These are phyloP conservation scores for Meyerozyma smithsonii DNA, from an alignment of 1,139 yeast genomes.

Conservation along the genomic window DNA sequence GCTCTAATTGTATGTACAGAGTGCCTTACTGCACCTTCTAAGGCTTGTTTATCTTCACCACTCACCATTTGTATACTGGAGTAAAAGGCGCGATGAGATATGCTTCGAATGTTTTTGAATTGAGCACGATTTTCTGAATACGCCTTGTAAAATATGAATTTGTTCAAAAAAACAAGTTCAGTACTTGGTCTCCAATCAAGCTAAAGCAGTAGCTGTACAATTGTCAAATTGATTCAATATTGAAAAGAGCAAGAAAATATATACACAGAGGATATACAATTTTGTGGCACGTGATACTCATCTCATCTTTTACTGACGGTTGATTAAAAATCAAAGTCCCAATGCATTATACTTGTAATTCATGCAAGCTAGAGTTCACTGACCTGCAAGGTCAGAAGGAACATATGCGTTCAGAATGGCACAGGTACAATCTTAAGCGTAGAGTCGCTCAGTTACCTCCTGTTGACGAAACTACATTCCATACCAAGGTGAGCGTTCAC, in stretches of 20 bases:
- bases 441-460: constrained; percentile 57
- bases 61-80: not conserved
- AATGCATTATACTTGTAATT: constrained; percentile 39
- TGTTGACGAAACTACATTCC: constrained; percentile 46
- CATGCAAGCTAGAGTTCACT: constrained; percentile 39
- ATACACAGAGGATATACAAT: too few species aligned
- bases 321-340: not conserved
- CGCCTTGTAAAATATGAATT: too few species aligned
- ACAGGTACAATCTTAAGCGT: constrained; percentile 58
- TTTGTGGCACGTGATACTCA: not conserved
- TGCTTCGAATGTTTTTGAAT: not conserved
- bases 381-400: constrained; percentile 37
- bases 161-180: too few species aligned
- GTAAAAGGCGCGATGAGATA: not conserved
- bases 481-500: constrained; percentile 39
- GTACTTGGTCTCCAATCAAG: too few species aligned
- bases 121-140: not conserved
- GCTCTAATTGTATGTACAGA: constrained; percentile 59
- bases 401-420: constrained; percentile 72
- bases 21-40: constrained; percentile 31
- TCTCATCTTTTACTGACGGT: not conserved
- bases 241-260: not conserved
- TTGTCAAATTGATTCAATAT: not conserved
- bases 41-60: constrained; percentile 7
- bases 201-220: too few species aligned